phyloP scores from a whole-genome alignment of 2,329 filamentous ascomycete genomes.

The Sphaerostilbella broomeana region DNA sequence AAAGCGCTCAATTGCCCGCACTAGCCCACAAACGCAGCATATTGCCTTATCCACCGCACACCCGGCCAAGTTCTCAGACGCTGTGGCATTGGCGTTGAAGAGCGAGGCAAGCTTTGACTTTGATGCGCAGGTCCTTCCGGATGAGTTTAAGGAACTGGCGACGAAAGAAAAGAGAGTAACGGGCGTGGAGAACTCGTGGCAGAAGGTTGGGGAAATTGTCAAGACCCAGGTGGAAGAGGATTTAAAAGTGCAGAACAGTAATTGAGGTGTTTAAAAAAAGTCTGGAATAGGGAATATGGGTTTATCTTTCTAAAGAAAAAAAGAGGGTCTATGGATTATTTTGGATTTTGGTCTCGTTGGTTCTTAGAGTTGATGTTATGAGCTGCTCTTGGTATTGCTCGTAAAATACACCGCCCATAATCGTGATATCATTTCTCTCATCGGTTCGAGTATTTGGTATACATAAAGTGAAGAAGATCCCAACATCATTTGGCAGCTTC shows the following conservation, averaged over 20 bases:
- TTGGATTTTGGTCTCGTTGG: too few species aligned
- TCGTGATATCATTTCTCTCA: too few species aligned
- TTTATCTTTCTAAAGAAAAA: not conserved
- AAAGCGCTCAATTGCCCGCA: slow-evolving; percentile 56
- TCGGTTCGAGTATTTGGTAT: too few species aligned
- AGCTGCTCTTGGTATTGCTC: too few species aligned
- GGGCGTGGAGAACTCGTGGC: slow-evolving; percentile 63
- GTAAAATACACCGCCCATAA: too few species aligned
- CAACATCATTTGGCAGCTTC: too few species aligned
- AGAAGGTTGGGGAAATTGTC: slow-evolving; percentile 69
- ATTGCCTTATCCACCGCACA: slow-evolving; percentile 90
- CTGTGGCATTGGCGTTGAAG: slow-evolving; percentile 73
- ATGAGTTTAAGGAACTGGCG: slow-evolving; percentile 76
- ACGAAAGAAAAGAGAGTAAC: slow-evolving; percentile 68
- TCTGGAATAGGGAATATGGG: too few species aligned
- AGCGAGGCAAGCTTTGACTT: slow-evolving; percentile 68
- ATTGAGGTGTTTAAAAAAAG: not conserved
- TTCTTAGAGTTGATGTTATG: too few species aligned
- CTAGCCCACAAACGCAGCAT: slow-evolving; percentile 50
- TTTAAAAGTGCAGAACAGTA: slow-evolving; percentile 6
- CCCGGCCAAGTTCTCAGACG: slow-evolving; percentile 86
- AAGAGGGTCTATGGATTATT: too few species aligned
- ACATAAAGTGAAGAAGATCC: too few species aligned
- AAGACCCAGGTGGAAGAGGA: slow-evolving; percentile 55
- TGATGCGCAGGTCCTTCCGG: slow-evolving; percentile 61